Percentiles rank a stretch among this genome's conserved stretches.
These are phyloP conservation scores for Collybia nuda DNA, from an alignment of 768 basidiomycete species.

Conservation along the genomic window DNA sequence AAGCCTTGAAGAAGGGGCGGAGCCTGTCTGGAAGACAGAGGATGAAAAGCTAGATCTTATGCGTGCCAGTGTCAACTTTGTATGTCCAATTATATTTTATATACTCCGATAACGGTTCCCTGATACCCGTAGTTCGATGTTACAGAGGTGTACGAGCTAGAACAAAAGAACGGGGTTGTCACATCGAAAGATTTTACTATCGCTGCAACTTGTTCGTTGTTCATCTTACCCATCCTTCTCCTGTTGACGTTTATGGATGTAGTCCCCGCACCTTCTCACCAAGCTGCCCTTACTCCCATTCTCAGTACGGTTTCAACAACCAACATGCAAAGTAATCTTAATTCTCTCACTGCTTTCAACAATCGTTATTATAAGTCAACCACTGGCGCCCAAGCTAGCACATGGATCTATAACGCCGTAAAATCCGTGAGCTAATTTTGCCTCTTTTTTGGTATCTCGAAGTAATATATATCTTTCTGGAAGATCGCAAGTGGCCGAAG, in stretches of 20 bases:
- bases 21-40: slow-evolving; percentile 41
- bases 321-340: slow-evolving; percentile 27
- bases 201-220: slow-evolving; percentile 26
- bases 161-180: slow-evolving; percentile 20
- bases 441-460: background rate
- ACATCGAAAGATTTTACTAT: slow-evolving; percentile 15
- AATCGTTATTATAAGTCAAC: slow-evolving; percentile 32
- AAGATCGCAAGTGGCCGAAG: slow-evolving; percentile 15
- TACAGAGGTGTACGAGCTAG: slow-evolving; percentile 35
- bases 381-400: slow-evolving; percentile 29
- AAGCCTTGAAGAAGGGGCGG: slow-evolving; percentile 31
- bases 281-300: slow-evolving; percentile 19
- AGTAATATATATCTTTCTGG: background rate
- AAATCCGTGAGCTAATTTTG: slow-evolving; percentile 10
- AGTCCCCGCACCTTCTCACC: slow-evolving; percentile 26
- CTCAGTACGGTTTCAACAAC: slow-evolving; percentile 19
- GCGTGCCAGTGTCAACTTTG: slow-evolving; percentile 33
- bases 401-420: slow-evolving; percentile 29
- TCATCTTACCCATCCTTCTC: background rate
- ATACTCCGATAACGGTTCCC: background rate
- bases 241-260: background rate
- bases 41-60: slow-evolving; percentile 34
- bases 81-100: slow-evolving; percentile 14
- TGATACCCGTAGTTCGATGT: slow-evolving; percentile 34
- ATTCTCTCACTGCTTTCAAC: slow-evolving; percentile 29